Conservation (phyloP, 768 basidiomycete genomes). For the Calocera viscosa region DNA sequence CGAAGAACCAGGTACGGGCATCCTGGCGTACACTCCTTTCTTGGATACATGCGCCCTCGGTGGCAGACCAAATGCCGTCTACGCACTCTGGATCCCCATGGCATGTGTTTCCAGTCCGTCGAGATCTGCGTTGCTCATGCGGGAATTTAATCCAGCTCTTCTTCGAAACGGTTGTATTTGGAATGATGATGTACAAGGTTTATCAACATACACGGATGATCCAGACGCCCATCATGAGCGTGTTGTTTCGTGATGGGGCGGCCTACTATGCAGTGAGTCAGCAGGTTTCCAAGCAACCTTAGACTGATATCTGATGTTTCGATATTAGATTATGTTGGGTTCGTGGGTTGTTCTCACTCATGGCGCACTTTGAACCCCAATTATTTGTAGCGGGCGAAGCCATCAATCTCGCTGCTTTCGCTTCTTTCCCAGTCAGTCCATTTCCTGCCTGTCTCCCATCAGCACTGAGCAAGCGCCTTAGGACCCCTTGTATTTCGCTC, state of each 20-base stretch:
- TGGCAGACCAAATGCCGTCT: no score
- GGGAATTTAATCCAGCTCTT: not conserved
- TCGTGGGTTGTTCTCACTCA: no score
- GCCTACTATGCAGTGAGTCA: not conserved
- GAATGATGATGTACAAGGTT: not conserved
- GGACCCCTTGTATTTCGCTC: not conserved
- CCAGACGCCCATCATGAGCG: not conserved
- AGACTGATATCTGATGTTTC: no score
- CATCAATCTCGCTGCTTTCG: not conserved
- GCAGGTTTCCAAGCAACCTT: no score
- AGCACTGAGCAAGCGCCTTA: not conserved
- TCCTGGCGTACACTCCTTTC: no score
- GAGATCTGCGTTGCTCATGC: no score
- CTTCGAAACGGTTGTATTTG: not conserved
- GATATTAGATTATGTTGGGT: no score
- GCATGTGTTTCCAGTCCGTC: no score
- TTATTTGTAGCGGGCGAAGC: not conserved
- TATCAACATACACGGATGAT: not conserved
- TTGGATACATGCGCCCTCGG: no score
- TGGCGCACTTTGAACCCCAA: no score
- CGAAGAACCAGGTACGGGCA: no score
- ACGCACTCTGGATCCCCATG: no score
- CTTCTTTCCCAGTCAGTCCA: not conserved
- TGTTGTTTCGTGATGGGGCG: not conserved
- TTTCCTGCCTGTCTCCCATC: not conserved